phyloP scores from a whole-genome alignment of 176 grass and related monocot genomes.

The Oryza rufipogon region DNA sequence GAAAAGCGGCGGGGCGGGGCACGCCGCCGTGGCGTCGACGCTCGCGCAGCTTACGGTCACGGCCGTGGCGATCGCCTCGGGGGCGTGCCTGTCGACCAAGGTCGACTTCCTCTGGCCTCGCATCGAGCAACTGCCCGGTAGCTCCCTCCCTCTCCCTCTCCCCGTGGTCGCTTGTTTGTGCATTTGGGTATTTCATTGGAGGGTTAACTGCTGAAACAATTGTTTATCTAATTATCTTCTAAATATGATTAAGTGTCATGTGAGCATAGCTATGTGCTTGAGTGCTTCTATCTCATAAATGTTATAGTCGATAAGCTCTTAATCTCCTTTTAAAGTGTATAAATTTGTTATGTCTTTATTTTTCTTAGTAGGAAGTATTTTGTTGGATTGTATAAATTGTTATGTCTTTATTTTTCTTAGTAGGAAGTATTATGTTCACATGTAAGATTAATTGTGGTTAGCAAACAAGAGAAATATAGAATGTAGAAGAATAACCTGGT shows the following conservation, averaged over 20 bases:
- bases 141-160: background rate
- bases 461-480: background rate
- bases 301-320: background rate
- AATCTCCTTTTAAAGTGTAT: constrained; percentile 4
- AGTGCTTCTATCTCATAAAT: background rate
- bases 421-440: constrained; percentile 21
- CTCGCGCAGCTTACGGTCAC: constrained; percentile 88
- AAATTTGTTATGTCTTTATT: background rate
- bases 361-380: background rate
- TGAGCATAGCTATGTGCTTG: background rate
- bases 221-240: background rate
- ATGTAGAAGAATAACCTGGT: background rate
- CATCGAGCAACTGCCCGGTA: constrained; percentile 81
- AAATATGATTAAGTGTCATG: constrained; percentile 9
- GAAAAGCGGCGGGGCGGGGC: constrained; percentile 49
- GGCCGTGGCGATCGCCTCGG: constrained; percentile 95
- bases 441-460: background rate
- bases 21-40: constrained; percentile 81
- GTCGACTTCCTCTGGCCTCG: constrained; percentile 97
- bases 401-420: background rate
- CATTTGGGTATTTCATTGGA: background rate
- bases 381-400: background rate
- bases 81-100: constrained; percentile 92
- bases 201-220: background rate
- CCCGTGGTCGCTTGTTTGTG: background rate